Base-by-base conservation (phyloP, 495 filamentous ascomycete species). In the Penicillium coffeae region DNA sequence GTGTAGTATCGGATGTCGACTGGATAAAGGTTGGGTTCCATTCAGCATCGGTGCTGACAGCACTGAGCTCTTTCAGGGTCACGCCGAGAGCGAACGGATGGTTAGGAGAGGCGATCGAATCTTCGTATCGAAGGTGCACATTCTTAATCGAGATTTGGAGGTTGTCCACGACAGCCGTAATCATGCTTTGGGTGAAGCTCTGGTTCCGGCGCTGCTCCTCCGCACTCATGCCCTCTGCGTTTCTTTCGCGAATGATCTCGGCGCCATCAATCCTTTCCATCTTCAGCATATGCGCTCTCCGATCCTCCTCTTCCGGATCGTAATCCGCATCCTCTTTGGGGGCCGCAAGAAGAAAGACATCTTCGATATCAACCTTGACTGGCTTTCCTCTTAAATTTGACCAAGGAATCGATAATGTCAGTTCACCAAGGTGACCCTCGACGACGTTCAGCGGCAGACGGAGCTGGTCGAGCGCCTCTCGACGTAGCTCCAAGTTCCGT, bases 211-310 rank as follows among this genome's bases (percentile, higher is more conserved):
- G 86, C 67, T 96, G 87, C 56, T 98, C 93, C 62, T 97, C 93
- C 55, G 81, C 80, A 59, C 85, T 93, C 79, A 96, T 87, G 43
- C 93, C 93, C 65, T 95, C 93, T n/a, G 86, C 79, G 47, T 85
- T 91, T 14, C 87, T 78, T 60, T 96, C 91, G 66, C 91, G 94
- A 48, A 98, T 69, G 41, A 98, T 67, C 70, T 98, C 93, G 4
- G 93, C 94, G 51, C 89, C 94, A 58, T 96, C 91, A 2, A 98
- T 77, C 68, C 95, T 94, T 66, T 98, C 94, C 81, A 97, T 92
- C 73, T 98, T 98, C 50, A 98, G 75, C 3, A 81, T 78, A 62
- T 96, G 88, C 22, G 75, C 83, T 59, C 93, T 77, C 36, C 80
- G 78, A 52, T 87, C 84, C 67, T 98, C 93, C 63, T 98, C 93